A percentile compares a stretch with the other conserved stretches of the same genome.
phyloP scores from a whole-genome alignment of 305 asterid genomes.

The Fraxinus albicans region DNA sequence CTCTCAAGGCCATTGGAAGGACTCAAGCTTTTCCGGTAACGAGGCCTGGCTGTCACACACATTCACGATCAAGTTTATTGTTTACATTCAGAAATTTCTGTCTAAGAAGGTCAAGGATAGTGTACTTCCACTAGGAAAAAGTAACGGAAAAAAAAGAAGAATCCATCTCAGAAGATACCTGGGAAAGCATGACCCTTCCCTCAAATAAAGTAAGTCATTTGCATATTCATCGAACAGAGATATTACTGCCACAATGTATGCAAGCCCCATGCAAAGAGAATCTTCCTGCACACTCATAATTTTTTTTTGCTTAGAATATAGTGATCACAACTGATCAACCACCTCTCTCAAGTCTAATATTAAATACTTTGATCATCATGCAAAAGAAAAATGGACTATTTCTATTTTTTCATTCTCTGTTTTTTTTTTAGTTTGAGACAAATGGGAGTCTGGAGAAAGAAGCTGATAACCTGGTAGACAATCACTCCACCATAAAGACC shows the following conservation, averaged over 20 bases:
- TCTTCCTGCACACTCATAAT: conserved; percentile 51
- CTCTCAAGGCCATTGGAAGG: conserved; percentile 39
- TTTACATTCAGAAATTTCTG: background rate
- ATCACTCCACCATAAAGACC: conserved; percentile 72
- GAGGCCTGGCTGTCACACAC: conserved; percentile 81
- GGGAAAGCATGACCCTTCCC: conserved; percentile 87
- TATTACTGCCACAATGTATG: conserved; percentile 62
- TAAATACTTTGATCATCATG: background rate
- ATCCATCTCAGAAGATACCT: conserved; percentile 45
- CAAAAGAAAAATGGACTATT: background rate
- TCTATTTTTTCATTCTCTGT: background rate
- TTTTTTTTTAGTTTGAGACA: background rate
- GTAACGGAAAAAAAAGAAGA: background rate
- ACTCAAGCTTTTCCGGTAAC: conserved; percentile 50
- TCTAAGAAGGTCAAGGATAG: background rate
- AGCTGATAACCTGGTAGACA: conserved; percentile 62
- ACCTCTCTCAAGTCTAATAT: background rate
- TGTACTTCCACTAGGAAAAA: background rate
- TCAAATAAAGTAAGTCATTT: conserved; percentile 67
- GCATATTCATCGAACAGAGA: conserved; percentile 81
- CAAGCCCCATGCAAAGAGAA: conserved; percentile 73
- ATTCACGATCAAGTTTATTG: conserved; percentile 32
- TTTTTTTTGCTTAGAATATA: background rate
- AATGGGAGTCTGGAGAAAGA: background rate
- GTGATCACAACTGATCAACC: background rate